These are phyloP conservation scores for Cinnamomum micranthum DNA, from an alignment of 164 flowering plant genomes.

Conservation along the genomic window DNA sequence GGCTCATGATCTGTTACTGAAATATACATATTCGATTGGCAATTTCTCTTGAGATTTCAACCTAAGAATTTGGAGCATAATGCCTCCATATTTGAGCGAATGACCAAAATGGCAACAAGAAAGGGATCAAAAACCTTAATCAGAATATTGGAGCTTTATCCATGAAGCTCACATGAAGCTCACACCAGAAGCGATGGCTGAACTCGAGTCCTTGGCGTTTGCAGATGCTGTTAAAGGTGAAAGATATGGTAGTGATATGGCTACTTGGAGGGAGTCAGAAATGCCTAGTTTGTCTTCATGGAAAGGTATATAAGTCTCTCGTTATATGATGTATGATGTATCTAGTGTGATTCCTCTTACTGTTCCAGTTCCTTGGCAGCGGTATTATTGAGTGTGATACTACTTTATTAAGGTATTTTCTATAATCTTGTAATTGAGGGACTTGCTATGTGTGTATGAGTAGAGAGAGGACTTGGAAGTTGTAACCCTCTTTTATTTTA, in stretches of 20 bases:
- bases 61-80: constrained; percentile 33
- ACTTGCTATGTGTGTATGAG: too few relatives aligned
- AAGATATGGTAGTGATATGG: constrained; percentile 6
- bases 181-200: constrained; percentile 33
- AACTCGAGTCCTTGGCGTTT: constrained; percentile 31
- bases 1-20: constrained; percentile 7
- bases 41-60: background rate
- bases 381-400: background rate
- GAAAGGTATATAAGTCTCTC: constrained; percentile 10
- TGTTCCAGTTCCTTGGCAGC: background rate
- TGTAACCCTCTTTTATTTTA: constrained; percentile 23
- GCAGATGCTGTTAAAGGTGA: constrained; percentile 31
- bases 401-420: background rate
- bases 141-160: constrained; percentile 42
- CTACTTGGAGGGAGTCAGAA: constrained; percentile 18
- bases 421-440: too few relatives aligned
- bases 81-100: constrained; percentile 20
- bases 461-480: background rate
- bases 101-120: constrained; percentile 22
- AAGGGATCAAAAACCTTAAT: constrained; percentile 38
- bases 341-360: background rate
- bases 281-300: constrained; percentile 23
- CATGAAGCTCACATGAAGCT: constrained; percentile 35
- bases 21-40: too few relatives aligned
- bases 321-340: too few relatives aligned